Evolutionary conservation across 2,329 filamentous ascomycete genomes (phyloP).

Genomic region (Sphaerulina populicola): DNA sequence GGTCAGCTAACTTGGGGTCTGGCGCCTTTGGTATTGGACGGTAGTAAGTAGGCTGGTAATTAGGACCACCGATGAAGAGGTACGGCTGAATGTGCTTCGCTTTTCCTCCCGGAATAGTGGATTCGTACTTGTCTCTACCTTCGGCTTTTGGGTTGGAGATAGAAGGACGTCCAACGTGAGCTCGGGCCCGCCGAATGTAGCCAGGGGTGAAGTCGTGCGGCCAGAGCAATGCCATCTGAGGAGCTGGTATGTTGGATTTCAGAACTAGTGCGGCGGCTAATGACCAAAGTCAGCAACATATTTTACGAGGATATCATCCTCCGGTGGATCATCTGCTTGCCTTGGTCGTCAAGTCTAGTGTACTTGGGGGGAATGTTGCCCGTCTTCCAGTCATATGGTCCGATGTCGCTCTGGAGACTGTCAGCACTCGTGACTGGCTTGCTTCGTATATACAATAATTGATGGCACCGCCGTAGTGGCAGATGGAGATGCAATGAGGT

Average conservation of each 20-base stretch:
- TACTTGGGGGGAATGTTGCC: constrained; percentile 32
- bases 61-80: constrained; percentile 26
- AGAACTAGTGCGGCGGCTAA: constrained; percentile 31
- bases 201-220: constrained; percentile 34
- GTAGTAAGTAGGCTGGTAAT: constrained; percentile 24
- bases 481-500: not conserved
- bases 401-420: constrained; percentile 22
- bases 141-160: constrained; percentile 15
- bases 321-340: not conserved
- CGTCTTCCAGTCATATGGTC: constrained; percentile 23
- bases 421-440: not conserved
- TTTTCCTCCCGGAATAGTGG: constrained; percentile 11
- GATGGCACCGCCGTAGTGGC: not conserved
- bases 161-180: constrained; percentile 35
- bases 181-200: constrained; percentile 28
- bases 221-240: constrained; percentile 30
- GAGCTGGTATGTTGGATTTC: constrained; percentile 24
- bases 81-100: constrained; percentile 17
- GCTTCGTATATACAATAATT: not conserved
- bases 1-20: not conserved
- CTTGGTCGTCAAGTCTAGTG: constrained; percentile 36
- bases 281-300: not conserved
- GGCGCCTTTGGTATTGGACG: not conserved
- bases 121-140: constrained; percentile 18
- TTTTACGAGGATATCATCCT: not conserved